A percentile compares a stretch with the other conserved stretches of the same genome.
These are phyloP conservation scores for Zygoascus bituminiphila DNA, from an alignment of 805 yeast species.

Conservation along the genomic window DNA sequence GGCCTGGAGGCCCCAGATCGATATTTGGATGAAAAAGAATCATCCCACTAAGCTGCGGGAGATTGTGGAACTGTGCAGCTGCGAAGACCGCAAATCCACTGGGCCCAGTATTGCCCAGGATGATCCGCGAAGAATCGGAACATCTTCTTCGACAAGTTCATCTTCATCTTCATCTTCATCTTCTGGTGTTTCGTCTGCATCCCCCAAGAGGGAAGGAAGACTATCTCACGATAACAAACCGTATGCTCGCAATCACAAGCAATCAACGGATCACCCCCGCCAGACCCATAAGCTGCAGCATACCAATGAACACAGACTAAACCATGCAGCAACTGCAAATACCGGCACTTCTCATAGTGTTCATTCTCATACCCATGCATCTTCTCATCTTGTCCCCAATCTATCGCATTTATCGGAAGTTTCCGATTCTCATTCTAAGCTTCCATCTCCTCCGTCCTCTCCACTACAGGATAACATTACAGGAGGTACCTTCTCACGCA, in stretches of 20 bases:
- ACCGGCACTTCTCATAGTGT: not conserved
- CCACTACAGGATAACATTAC: conserved; percentile 3
- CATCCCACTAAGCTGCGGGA: conserved; percentile 24
- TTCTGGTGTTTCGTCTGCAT: not conserved
- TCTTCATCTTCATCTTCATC: not conserved
- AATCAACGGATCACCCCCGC: not conserved
- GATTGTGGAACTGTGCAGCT: conserved; percentile 10
- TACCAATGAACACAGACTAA: not conserved
- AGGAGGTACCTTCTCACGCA: conserved; percentile 15
- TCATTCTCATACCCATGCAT: not conserved
- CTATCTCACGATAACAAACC: not conserved
- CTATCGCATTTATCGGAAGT: not conserved
- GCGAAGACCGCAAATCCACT: not conserved
- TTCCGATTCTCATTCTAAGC: not conserved
- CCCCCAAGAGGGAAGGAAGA: not conserved
- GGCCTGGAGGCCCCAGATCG: conserved; percentile 31
- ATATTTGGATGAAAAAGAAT: conserved; percentile 29
- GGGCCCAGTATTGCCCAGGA: not conserved
- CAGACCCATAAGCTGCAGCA: not conserved
- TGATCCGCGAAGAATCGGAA: not conserved
- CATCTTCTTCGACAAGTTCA: not conserved
- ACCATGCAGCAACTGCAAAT: not conserved
- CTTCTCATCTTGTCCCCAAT: not conserved
- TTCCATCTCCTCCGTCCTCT: conserved; percentile 16
- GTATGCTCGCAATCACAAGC: not conserved